These are phyloP conservation scores for Saccharum hybrid DNA, from an alignment of 202 grass and related monocot species.

Conservation along the genomic window DNA sequence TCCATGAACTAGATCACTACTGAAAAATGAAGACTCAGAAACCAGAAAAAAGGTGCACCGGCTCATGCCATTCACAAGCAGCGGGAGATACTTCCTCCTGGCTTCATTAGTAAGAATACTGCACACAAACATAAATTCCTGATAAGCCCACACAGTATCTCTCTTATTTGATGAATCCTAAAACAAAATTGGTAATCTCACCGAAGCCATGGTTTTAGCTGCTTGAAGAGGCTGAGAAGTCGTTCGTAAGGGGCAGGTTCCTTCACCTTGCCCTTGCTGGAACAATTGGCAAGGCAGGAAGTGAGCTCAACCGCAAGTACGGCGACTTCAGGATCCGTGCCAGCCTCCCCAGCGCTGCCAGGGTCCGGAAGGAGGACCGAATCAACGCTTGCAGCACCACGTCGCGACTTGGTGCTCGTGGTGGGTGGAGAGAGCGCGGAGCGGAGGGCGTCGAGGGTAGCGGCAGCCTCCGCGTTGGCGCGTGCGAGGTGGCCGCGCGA, in stretches of 20 bases:
- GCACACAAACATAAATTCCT: conserved; percentile 37
- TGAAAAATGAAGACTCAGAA: conserved; percentile 47
- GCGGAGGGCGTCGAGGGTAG: conserved; percentile 57
- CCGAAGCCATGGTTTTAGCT: conserved; percentile 77
- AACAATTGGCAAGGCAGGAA: conserved; percentile 61
- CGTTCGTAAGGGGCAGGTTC: conserved; percentile 54
- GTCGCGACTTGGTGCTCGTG: conserved; percentile 41
- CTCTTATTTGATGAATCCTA: conserved; percentile 3
- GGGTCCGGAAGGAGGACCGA: conserved; percentile 66
- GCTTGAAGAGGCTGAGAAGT: conserved; percentile 57
- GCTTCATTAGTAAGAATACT: conserved; percentile 60
- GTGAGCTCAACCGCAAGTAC: conserved; percentile 64
- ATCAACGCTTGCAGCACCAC: conserved; percentile 28
- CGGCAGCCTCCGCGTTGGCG: conserved; percentile 57
- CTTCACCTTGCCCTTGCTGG: conserved; percentile 62
- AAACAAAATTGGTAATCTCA: conserved; percentile 34
- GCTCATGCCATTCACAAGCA: conserved; percentile 63
- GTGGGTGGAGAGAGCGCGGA: conserved; percentile 46
- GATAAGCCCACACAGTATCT: background rate
- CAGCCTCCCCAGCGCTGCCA: conserved; percentile 37
- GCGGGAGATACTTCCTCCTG: conserved; percentile 52
- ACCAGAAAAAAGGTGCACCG: conserved; percentile 65
- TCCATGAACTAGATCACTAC: conserved; percentile 40
- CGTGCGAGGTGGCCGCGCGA: conserved; percentile 56
- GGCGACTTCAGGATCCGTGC: conserved; percentile 63